Base-by-base conservation (phyloP, 176 grass and related monocot species). In the Carex pumila region DNA sequence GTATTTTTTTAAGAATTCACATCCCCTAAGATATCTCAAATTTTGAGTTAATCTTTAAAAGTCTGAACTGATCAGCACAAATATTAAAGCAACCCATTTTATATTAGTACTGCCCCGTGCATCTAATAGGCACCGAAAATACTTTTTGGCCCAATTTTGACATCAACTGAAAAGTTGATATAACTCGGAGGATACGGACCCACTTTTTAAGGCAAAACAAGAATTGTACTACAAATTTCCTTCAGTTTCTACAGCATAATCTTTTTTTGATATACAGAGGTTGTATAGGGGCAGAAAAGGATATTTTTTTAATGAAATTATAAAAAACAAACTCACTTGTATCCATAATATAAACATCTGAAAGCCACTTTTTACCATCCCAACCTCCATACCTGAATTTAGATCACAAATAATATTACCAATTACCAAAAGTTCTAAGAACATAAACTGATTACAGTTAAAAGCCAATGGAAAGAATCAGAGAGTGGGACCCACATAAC, bases 321-420 rank as follows among this genome's bases (percentile, higher is more conserved):
- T 63, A 2, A 65, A 85, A 86, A 11, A 2, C 31, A 79, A 37
- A 69, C 86, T 83, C 78, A 98, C 95, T 98, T 85, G 95, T 98
- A 89, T 98, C 92, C 91, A 98, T 91, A 81, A 95, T 84, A 78
- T 93, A 98, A 58, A 98, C 95, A 95, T 98, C 95, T 17, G 91
- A 93, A 39, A 95, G 80, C 95, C 95, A 98, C 47, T 92, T 98
- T 90, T 98, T 98, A 47, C 92, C 92, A 90, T 98, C 95, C 95
- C 92, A 95, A 41, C 95, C 95, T 68, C 95, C 95, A 85, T 92
- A 89, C 92, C 91, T 95, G 86, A 80, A 91, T 63, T 54, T 32
- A 76, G 49, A 76, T 55, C 22, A 54, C 12, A 76, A 12, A 7
- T 55, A 76, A 76, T 32, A 76, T 76, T 55, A 76, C 6, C 37